Base-by-base conservation (phyloP, 768 basidiomycete genomes). In the Leucosporidium yakuticum region DNA sequence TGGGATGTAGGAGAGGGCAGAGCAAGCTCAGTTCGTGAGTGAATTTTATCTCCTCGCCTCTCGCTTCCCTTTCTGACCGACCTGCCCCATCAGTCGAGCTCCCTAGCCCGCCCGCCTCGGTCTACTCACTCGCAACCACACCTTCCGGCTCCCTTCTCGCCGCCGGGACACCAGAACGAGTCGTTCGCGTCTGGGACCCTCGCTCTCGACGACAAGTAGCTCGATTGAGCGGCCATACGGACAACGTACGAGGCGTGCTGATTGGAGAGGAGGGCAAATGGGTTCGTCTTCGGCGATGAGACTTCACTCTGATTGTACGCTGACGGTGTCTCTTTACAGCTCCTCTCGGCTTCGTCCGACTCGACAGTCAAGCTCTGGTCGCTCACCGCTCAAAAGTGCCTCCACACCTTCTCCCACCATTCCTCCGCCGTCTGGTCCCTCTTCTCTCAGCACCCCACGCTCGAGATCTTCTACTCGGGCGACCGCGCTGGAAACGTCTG, bases 321-420 rank as follows among this genome's bases (percentile, higher is more conserved):
- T 44, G 39, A 44, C 39, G 39, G 17, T 14, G n/a, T n/a, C 2
- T 5, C n/a, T 7, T 3, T 1, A 31, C 63, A 63, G 34, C 75
- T 71, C 66, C 59, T 74, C 21, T 70, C 74, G 1, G 75, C 67
- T 8, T 73, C 64, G 36, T 68, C 62, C n/a, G 59, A 71, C 82
- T 81, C 90, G 15, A 91, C 91, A 4, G 85, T 91, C 78, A 97
- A 95, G 77, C 84, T 98, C 34, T 99, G 96, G 96, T 97, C 94
- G 1, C 82, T 97, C 23, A 79, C 90, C 0, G 81, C 80, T 21
- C 93, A 97, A 76, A 84, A 89, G 17, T 95, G 92, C 75, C 80
- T 99, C 21, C 93, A 99, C 75, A 98, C 95, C 2, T 99, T 97
- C 80, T 90, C 90, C 0, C 88, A 97, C 76, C 95, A 98, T 77